phyloP scores from a whole-genome alignment of 352 stramenopile genomes.

The Phytopythium vexans region DNA sequence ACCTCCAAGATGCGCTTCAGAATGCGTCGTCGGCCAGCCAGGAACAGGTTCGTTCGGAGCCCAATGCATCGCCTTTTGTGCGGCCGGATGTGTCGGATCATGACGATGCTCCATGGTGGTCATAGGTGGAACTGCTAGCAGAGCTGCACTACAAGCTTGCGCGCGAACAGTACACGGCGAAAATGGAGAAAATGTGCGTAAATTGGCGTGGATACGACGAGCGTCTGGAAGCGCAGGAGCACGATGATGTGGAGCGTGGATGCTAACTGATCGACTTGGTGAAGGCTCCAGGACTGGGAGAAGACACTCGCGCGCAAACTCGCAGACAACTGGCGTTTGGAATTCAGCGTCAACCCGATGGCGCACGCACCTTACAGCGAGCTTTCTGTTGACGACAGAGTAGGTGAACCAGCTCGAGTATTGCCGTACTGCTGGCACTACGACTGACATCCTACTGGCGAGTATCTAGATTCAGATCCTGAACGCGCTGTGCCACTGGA shows the following conservation, averaged over 20 bases:
- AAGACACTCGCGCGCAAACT: slow-evolving; percentile 69
- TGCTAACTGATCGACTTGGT: not conserved
- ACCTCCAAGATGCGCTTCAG: slow-evolving; percentile 61
- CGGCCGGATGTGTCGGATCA: not conserved
- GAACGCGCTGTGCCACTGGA: slow-evolving; percentile 81
- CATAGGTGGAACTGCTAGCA: slow-evolving; percentile 61
- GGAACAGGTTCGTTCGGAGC: slow-evolving; percentile 35
- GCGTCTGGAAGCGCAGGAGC: not conserved
- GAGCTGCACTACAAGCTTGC: slow-evolving; percentile 82
- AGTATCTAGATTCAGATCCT: slow-evolving; percentile 61
- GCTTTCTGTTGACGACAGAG: slow-evolving; percentile 52
- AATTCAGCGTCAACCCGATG: slow-evolving; percentile 70
- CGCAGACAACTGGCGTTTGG: slow-evolving; percentile 69
- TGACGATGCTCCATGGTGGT: slow-evolving; percentile 7
- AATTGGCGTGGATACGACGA: not conserved
- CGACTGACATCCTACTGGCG: too few species aligned
- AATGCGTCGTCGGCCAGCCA: slow-evolving; percentile 36
- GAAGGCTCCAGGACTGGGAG: slow-evolving; percentile 84
- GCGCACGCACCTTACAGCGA: slow-evolving; percentile 45
- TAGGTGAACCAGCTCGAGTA: slow-evolving; percentile 13
- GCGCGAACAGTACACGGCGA: slow-evolving; percentile 64
- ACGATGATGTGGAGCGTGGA: not conserved
- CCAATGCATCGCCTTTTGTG: not conserved
- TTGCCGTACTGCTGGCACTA: not conserved
- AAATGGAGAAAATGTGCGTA: slow-evolving; percentile 79